Evolutionary conservation across 2,329 filamentous ascomycete species (phyloP), one percentile per base, ranked within the genome.

Genomic region (Trichoderma polysporum): DNA sequence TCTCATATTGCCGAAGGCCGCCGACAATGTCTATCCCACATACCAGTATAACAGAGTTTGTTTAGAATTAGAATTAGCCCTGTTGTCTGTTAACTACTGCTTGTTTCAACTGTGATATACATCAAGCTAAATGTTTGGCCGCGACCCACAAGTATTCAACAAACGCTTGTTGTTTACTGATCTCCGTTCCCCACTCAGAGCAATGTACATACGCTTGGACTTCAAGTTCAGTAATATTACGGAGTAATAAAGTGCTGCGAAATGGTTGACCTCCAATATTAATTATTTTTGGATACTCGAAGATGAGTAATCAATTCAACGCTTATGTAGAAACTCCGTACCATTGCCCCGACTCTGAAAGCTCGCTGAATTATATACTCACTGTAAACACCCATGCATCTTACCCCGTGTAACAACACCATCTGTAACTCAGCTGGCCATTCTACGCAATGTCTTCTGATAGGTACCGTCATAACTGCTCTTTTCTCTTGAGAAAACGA

Each of bases 91-190:
- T 12, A 19, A 12, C 5, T 8, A 45, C 39, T 45, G 19, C 8
- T 8, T 2, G 19, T n/a, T 27, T 22, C 35, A 35, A 35, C 29
- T 3, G 0, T 3, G 3, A 35, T 49, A 13, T n/a, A n/a, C n/a
- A n/a, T 25, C 4, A 4, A 12, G 15, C 13, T 33, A n/a, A n/a
- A 35, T 2, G n/a, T 33, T 41, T 15, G 3, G 41, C 22, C 2
- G 29, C 17, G 57, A 7, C 1, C 29, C 19, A 1, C 8, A n/a
- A n/a, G n/a, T 31, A 60, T 17, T 9, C 0, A 35, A n/a, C 3
- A 13, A n/a, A 5, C 39, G n/a, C n/a, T n/a, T 56, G 33, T 13
- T 50, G 58, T 61, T 52, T 61, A 61, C 45, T 61, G 45, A 61
- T 61, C 58, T 37, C 2, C 13, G 13, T 19, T 12, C 22, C 39